Evolutionary conservation across 2,329 filamentous ascomycete species (phyloP).

Genomic region (Microascus cirrosus): DNA sequence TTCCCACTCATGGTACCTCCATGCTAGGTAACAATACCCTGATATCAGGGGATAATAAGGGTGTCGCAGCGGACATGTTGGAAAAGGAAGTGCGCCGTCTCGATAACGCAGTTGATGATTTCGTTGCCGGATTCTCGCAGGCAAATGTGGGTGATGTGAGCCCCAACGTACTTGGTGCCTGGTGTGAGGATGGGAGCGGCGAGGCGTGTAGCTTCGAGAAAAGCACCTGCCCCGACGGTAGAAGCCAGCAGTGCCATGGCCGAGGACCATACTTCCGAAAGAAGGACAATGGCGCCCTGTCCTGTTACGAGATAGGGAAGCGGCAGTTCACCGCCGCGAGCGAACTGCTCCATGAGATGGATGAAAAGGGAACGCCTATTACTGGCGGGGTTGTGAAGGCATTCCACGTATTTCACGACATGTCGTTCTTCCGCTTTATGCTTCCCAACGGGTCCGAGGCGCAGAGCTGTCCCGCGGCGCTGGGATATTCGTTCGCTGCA

Average conservation of each 20-base stretch:
- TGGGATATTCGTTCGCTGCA: slow-evolving; percentile 88
- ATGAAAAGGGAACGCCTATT: slow-evolving; percentile 32
- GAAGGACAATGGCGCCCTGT: slow-evolving; percentile 60
- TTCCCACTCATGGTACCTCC: slow-evolving; percentile 81
- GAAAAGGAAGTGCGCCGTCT: slow-evolving; percentile 56
- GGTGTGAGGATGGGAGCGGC: slow-evolving; percentile 76
- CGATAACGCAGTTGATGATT: slow-evolving; percentile 47
- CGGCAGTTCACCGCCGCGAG: slow-evolving; percentile 57
- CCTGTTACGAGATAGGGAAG: slow-evolving; percentile 64
- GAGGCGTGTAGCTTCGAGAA: slow-evolving; percentile 64
- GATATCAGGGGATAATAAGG: slow-evolving; percentile 86
- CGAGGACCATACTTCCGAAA: slow-evolving; percentile 58
- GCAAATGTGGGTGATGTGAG: slow-evolving; percentile 85
- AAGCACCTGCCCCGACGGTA: slow-evolving; percentile 68
- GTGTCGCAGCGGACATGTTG: slow-evolving; percentile 73
- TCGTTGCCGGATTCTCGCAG: slow-evolving; percentile 88
- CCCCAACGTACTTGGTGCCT: slow-evolving; percentile 79
- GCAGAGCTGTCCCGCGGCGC: slow-evolving; percentile 70
- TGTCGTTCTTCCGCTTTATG: slow-evolving; percentile 63
- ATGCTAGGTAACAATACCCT: slow-evolving; percentile 85
- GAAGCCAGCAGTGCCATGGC: slow-evolving; percentile 60
- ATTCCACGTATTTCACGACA: slow-evolving; percentile 77
- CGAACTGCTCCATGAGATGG: slow-evolving; percentile 8
- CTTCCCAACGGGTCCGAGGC: slow-evolving; percentile 62
- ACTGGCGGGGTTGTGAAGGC: slow-evolving; percentile 59